Percentiles rank a stretch among this genome's conserved stretches.
Conservation (phyloP, 805 yeast species). For the Ogataea methanolica region DNA sequence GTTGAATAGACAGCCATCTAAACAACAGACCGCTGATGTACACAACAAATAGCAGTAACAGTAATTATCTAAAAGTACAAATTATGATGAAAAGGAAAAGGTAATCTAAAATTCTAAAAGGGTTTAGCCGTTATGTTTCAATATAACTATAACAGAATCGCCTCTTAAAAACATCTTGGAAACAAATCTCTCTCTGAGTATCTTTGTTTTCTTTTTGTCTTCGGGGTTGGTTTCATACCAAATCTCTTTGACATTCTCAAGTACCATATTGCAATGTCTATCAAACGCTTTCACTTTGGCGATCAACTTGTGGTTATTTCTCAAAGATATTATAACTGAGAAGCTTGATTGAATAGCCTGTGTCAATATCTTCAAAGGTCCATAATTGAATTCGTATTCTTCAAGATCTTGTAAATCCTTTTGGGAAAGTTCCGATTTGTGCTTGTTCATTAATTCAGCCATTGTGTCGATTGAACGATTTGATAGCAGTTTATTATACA, state of each 20-base stretch:
- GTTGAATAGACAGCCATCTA: too few species aligned
- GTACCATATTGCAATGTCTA: constrained; percentile 89
- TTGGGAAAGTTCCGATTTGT: constrained; percentile 75
- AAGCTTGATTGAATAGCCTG: constrained; percentile 70
- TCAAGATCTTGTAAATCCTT: constrained; percentile 77
- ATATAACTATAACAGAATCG: constrained; percentile 85
- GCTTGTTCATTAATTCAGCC: constrained; percentile 61
- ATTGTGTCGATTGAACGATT: constrained; percentile 29
- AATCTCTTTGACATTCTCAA: constrained; percentile 87
- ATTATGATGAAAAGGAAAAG: too few species aligned
- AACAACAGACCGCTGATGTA: too few species aligned
- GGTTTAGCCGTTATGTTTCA: constrained; percentile 27
- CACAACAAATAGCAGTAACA: too few species aligned
- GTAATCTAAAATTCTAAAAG: too few species aligned
- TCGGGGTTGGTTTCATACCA: constrained; percentile 52
- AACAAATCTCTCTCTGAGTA: constrained; percentile 65
- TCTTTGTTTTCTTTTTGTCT: constrained; percentile 43
- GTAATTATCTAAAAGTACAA: too few species aligned
- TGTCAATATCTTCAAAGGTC: constrained; percentile 88
- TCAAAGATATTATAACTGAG: constrained; percentile 79
- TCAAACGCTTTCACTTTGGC: constrained; percentile 93
- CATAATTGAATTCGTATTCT: constrained; percentile 83
- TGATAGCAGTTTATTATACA: too few species aligned
- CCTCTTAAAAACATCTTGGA: constrained; percentile 92
- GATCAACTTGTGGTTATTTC: constrained; percentile 89